Evolutionary conservation across 495 filamentous ascomycete genomes (phyloP).

Genomic region (Hypoxylon crocopeplum): DNA sequence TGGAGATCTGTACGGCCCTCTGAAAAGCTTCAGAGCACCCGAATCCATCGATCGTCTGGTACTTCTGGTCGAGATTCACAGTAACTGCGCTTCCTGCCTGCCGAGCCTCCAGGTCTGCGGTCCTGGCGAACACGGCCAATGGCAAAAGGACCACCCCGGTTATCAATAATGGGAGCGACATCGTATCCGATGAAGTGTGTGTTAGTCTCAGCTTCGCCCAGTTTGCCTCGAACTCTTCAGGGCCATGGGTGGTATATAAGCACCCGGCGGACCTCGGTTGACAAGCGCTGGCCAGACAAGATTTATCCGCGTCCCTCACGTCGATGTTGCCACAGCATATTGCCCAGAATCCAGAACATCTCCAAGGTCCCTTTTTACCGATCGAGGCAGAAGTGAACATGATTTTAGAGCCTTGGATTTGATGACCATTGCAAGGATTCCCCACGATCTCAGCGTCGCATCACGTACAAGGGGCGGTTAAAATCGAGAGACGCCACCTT

Average conservation of each 20-base stretch:
- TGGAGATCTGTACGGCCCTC: conserved; percentile 48
- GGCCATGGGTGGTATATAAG: no score
- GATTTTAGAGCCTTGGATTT: neutral
- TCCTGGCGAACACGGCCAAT: conserved; percentile 7
- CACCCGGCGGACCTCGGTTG: neutral
- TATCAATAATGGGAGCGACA: conserved; percentile 6
- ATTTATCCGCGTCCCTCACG: conserved; percentile 12
- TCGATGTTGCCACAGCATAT: conserved; percentile 3
- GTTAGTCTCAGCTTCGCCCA: neutral
- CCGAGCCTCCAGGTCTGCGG: conserved; percentile 4
- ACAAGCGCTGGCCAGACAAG: neutral
- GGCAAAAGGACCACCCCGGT: conserved; percentile 1
- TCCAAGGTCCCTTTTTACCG: conserved; percentile 6
- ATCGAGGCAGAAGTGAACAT: conserved; percentile 1
- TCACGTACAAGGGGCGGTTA: conserved; percentile 5
- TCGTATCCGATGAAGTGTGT: neutral
- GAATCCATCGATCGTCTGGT: conserved; percentile 58
- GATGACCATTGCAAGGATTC: conserved; percentile 2
- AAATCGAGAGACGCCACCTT: neutral
- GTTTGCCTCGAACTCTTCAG: neutral
- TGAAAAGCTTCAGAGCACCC: conserved; percentile 60
- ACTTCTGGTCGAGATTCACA: conserved; percentile 46
- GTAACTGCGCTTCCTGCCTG: conserved; percentile 42
- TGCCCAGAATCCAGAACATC: conserved; percentile 8
- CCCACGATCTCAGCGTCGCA: conserved; percentile 14